Evolutionary conservation across 768 basidiomycete genomes (phyloP), one percentile per base, ranked within the genome.

Genomic region (Pisolithus orientalis): DNA sequence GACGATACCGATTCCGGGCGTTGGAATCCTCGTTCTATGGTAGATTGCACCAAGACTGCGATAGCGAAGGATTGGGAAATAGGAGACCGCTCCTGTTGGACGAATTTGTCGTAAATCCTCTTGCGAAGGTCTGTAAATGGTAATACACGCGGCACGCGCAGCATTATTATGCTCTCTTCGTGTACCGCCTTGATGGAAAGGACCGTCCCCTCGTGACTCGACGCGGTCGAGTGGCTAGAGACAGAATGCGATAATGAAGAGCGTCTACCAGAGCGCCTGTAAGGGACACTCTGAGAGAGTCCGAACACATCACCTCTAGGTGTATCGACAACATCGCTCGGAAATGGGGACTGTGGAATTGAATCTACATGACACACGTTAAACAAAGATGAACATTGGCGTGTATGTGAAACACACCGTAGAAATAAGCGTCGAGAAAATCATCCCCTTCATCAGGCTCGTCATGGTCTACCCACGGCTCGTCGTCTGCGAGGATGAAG

Each of bases 161-260:
- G 74, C 54, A 85, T 68, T 59, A 90, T 74, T 55, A 85, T 83
- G 27, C 76, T 71, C 55, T 81, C 76, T 58, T 80, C 76, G 57
- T 80, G 78, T 42, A 75, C 76, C 5, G 80, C 87, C 69, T 90
- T 90, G 71, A 89, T 75, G 2, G 76, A 70, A 44, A 87, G 58
- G 25, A 65, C 49, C 53, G 58, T 51, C 27, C 47, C 43, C 50
- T 67, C 50, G 61, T 58, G 38, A 52, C 58, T 64, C 57, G 54
- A 62, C 6, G 61, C 57, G 5, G 68, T 67, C 3, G 73, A 72
- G 5, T 69, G 67, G 17, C 72, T 74, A n/a, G 73, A 67, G 13
- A 74, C 66, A 14, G 66, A 66, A 24, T 66, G 65, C 37, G 65
- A 46, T 34, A 59, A 62, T 56, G 67, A 70, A 24, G 62, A 56